A percentile compares a stretch with the other conserved stretches of the same genome.
phyloP scores from a whole-genome alignment of 208 protist species.

The Crithidia brevicula region DNA sequence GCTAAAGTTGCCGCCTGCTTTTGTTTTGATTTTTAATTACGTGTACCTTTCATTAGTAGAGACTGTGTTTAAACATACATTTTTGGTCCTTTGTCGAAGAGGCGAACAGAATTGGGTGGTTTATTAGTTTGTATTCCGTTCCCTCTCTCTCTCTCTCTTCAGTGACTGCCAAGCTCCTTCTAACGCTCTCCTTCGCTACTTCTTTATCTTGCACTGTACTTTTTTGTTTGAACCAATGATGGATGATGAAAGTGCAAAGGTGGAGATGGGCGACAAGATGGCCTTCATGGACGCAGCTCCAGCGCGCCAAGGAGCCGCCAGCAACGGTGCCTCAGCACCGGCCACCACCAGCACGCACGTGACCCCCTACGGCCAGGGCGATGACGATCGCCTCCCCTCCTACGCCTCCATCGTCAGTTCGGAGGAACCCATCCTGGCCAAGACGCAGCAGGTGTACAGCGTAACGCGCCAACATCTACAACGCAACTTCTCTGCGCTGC shows the following conservation, averaged over 20 bases:
- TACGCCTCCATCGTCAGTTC: conserved; percentile 46
- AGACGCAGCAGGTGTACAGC: conserved; percentile 39
- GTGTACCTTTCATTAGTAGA: too few species aligned
- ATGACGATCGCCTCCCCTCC: conserved; percentile 26
- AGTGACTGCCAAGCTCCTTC: too few species aligned
- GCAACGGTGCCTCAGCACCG: neutral
- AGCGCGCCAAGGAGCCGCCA: neutral
- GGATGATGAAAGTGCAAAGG: conserved; percentile 12
- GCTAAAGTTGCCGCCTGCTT: too few species aligned
- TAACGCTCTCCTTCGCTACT: neutral
- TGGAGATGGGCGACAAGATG: conserved; percentile 36
- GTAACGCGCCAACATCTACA: conserved; percentile 38
- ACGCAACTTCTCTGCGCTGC: conserved; percentile 45
- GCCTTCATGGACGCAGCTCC: conserved; percentile 38
- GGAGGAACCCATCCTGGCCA: conserved; percentile 18
- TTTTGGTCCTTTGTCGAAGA: too few species aligned
- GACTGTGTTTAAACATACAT: too few species aligned
- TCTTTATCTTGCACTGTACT: too few species aligned
- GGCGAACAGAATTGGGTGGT: too few species aligned
- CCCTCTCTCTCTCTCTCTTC: too few species aligned
- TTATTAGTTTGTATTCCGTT: too few species aligned
- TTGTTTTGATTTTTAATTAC: too few species aligned
- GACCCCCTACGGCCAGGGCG: neutral
- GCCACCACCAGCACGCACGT: conserved; percentile 4
- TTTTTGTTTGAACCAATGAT: too few species aligned